phyloP scores from a whole-genome alignment of 1,284 basidiomycete species.

The Neolentinus lepideus region DNA sequence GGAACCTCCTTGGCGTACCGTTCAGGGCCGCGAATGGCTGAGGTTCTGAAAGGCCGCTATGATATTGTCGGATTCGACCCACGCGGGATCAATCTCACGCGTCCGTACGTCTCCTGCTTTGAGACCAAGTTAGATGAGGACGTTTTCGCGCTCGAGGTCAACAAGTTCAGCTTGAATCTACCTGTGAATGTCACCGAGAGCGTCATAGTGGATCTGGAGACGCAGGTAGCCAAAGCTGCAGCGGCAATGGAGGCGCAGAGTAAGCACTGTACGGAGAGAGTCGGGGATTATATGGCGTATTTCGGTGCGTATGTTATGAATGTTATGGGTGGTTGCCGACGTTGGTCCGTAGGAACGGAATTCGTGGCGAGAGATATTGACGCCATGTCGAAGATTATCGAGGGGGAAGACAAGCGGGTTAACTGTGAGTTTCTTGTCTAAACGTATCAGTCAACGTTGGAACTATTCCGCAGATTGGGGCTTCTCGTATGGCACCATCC shows the following conservation, averaged over 20 bases:
- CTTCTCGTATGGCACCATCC: conserved; percentile 3
- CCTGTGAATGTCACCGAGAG: background rate
- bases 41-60: conserved; percentile 1
- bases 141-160: background rate
- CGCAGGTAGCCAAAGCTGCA: background rate
- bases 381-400: background rate
- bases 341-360: background rate
- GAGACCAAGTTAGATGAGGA: background rate
- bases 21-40: background rate
- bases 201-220: background rate
- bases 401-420: background rate
- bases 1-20: background rate
- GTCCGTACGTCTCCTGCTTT: conserved; percentile 1
- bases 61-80: conserved; percentile 3
- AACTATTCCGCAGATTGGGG: background rate
- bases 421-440: background rate
- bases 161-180: background rate
- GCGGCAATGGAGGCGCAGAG: background rate
- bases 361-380: conserved; percentile 1
- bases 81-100: background rate
- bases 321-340: background rate
- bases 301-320: background rate
- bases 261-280: background rate
- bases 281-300: background rate
- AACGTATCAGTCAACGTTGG: background rate